Base-by-base conservation (phyloP, 192 early-diverging fungal genomes). In the Coemansia sp. region DNA sequence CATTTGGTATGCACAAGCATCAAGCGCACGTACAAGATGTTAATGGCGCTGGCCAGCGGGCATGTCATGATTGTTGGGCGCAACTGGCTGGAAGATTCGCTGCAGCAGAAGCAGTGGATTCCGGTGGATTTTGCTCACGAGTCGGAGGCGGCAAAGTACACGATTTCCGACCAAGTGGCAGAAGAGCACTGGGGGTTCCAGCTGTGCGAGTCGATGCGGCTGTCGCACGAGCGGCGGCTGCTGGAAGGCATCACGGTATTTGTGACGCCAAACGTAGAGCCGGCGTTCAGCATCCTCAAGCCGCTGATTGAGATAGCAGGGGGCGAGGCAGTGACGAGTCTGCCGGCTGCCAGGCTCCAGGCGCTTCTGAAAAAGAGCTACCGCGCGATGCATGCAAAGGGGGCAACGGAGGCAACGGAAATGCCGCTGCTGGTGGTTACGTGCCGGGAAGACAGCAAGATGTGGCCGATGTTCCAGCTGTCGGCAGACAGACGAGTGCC, bases 21-120 rank as follows among this genome's bases (percentile, higher is more conserved):
- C 48, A 65, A 66, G 38, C 69, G 84, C 28, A 89, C 87, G 12
- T 73, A 73, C 36, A 89, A 89, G 75, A 52, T 78, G 60, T 60
- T 78, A 17, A 52, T 58, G 56, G 75, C 75, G 12, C 31, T 78
- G 41, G 52, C 64, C n/a, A 48, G 60, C 45, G 69, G 75, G 6
- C 58, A 51, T 23, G 58, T 71, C 2, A 32, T 10, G 20, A 67
- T 78, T 34, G 69, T 78, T 11, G 41, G 57, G 36, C 53, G 55
- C 28, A 36, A 39, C 16, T 78, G 75, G 75, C 40, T 78, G 53
- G 49, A 62, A 5, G 68, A 67, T 28, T 71, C 69, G 56, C 49
- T 78, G 50, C 53, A 37, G 40, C 56, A 53, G 11, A 12, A 57
- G n/a, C 34, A 28, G 18, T 78, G 75, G 75, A 60, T 77, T 20